These are phyloP conservation scores for Schizosaccharomyces osmophilus DNA, from an alignment of 805 yeast species.

Conservation along the genomic window DNA sequence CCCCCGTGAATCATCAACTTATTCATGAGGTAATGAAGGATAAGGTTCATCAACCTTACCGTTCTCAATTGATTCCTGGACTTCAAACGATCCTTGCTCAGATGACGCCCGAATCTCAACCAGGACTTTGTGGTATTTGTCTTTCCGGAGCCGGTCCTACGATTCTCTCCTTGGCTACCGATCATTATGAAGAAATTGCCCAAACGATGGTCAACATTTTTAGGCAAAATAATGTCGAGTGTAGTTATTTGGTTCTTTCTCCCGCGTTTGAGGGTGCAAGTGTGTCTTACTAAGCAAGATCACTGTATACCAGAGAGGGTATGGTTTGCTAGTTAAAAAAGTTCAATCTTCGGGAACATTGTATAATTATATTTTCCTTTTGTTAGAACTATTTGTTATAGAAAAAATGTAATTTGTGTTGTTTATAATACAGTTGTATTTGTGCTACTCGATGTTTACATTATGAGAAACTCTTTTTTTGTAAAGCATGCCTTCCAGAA, in stretches of 20 bases:
- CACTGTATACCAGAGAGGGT: not conserved
- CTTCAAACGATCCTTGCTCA: constrained; percentile 52
- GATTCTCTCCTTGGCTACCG: constrained; percentile 76
- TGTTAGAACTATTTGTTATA: not conserved
- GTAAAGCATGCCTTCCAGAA: too few relatives aligned
- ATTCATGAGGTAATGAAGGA: constrained; percentile 94
- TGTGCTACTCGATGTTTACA: too few relatives aligned
- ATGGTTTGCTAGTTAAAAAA: not conserved
- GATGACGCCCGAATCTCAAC: constrained; percentile 51
- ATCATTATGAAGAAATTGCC: constrained; percentile 66
- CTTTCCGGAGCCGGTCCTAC: constrained; percentile 97
- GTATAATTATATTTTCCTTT: not conserved
- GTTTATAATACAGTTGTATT: too few relatives aligned
- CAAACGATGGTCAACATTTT: constrained; percentile 46
- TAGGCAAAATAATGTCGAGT: constrained; percentile 35
- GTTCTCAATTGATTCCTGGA: constrained; percentile 54
- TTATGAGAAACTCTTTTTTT: too few relatives aligned
- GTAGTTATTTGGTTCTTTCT: constrained; percentile 64
- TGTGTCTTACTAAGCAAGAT: not conserved
- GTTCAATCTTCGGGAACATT: not conserved
- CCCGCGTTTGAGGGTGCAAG: constrained; percentile 72
- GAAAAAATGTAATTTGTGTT: too few relatives aligned
- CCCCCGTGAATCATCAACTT: constrained; percentile 56
- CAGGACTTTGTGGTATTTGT: constrained; percentile 80
- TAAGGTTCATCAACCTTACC: constrained; percentile 88